Base-by-base conservation (phyloP, 371 early-diverging fungal genomes). In the Mucor indicus region DNA sequence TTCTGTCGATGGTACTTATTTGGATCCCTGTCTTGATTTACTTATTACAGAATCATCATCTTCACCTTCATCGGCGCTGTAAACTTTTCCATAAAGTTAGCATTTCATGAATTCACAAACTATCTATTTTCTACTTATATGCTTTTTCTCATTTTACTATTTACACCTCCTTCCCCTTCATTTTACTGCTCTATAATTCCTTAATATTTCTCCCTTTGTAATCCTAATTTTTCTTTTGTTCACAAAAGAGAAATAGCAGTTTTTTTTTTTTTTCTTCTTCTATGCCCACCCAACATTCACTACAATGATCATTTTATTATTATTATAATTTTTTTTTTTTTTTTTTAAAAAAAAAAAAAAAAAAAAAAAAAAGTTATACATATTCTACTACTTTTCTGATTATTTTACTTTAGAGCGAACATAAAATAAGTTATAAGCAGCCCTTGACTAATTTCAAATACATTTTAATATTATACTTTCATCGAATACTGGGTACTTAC, bases 401-500 rank as follows among this genome's bases (percentile, higher is more conserved):
- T 54, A 54, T 54, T 50, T 44, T 27, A 63, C 55, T 13, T 60
- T 62, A 4, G 67, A 55, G 37, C 60, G 37, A 13, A 67, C 64
- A 45, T 67, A 67, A 42, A 62, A 67, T 3, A 67, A 44, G 16
- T 56, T 63, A 39, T 67, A 67, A 27, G 67, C 67, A 22, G 67
- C 67, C 21, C 54, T 62, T 25, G 53, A 50, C 66, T 66, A 48
- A 3, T 13, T 29, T 8, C 12, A 17, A 12, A 15, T 13, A 23
- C 12, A 6, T 24, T 33, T 8, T 15, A 6, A 42, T n/a, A 48
- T 12, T 7, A n/a, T 21, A 15, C 8, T 63, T 77, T 81, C 80
- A 60, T 69, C 69, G 1, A 85, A 84, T 45, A 29, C 8, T 29
- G 12, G 6, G 12, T 29, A 33, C 69, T 65, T 78, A 81, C 82